phyloP scores from a whole-genome alignment of 2,329 filamentous ascomycete species.

The Aspergillus arachidicola region DNA sequence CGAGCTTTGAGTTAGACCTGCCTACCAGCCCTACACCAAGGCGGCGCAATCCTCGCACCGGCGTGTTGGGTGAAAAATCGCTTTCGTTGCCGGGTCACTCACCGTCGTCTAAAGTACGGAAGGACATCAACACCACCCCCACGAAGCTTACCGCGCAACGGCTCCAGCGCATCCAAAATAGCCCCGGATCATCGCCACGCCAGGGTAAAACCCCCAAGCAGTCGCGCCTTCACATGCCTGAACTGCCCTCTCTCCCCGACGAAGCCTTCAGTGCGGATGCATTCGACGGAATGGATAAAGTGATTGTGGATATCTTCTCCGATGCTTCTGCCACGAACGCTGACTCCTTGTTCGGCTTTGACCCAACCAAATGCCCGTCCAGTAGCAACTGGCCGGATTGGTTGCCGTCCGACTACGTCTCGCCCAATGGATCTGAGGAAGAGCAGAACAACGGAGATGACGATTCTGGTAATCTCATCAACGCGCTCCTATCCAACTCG shows the following conservation, averaged over 20 bases:
- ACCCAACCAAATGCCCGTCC: constrained; percentile 24
- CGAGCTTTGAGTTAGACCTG: constrained; percentile 55
- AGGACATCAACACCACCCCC: constrained; percentile 26
- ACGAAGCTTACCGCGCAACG: constrained; percentile 37
- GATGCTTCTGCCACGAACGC: constrained; percentile 29
- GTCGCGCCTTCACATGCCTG: constrained; percentile 20
- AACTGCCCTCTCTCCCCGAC: constrained; percentile 24
- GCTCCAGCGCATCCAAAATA: constrained; percentile 36
- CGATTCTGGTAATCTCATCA: constrained; percentile 36
- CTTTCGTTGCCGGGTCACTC: constrained; percentile 43
- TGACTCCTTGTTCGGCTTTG: constrained; percentile 33
- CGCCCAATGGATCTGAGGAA: constrained; percentile 31
- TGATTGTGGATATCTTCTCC: constrained; percentile 42
- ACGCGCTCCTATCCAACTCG: constrained; percentile 39
- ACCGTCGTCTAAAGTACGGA: constrained; percentile 28
- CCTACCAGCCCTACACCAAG: constrained; percentile 55
- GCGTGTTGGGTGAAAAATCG: constrained; percentile 34
- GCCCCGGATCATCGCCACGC: constrained; percentile 22
- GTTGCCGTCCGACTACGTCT: constrained; percentile 40
- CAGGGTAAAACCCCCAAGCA: constrained; percentile 30
- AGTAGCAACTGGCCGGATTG: constrained; percentile 40
- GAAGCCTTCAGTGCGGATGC: constrained; percentile 28
- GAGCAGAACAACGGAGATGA: constrained; percentile 21
- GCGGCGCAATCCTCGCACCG: constrained; percentile 57
- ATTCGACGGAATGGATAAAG: constrained; percentile 36